Evolutionary conservation across 1,284 basidiomycete species (phyloP), one percentile per base, ranked within the genome.

Genomic region (Inonotus hispidus): DNA sequence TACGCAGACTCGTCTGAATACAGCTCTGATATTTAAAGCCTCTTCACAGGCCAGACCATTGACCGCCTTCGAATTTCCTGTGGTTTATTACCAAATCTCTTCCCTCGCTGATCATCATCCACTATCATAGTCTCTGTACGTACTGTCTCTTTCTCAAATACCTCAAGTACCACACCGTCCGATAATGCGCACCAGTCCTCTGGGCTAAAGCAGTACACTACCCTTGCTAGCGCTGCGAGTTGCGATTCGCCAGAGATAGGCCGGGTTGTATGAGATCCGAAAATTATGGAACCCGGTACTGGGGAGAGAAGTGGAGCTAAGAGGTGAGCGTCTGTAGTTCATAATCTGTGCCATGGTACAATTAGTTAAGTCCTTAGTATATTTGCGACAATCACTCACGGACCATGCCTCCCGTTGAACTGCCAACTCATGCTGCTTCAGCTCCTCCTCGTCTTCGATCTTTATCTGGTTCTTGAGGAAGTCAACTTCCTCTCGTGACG

Each of bases 251-350:
- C 74, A 52, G 71, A 71, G 59, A 68, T 66, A 5, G 64, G 57
- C 5, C 58, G 49, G 8, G 65, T 70, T 38, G 47, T 53, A 53
- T 77, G 75, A 37, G 59, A 53, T 1, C 76, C 76, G 60, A 77
- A 72, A 59, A 77, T 69, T 45, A 75, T 63, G 11, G 75, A 75
- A 11, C 75, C 76, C 0, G 73, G 72, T 53, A 70, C 66, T 0
- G 73, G 68, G 10, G 72, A 72, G 43, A 79, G 73, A 7, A 82
- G 70, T 1, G 75, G 67, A 0, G 75, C 76, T 45, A 81, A 63
- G 2, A 67, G 70, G 13, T 67, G 67, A 3, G 77, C 81, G n/a
- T 41, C 47, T 50, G 35, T 65, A 65, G 2, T 60, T 59, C 7
- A 56, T 43, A 16, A 62, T 50, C 66, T 67, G n/a, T 11, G 19